A percentile compares a stretch with the other conserved stretches of the same genome.
Evolutionary conservation across 176 grass and related monocot genomes (phyloP).

Genomic region (Carex myosuroides): DNA sequence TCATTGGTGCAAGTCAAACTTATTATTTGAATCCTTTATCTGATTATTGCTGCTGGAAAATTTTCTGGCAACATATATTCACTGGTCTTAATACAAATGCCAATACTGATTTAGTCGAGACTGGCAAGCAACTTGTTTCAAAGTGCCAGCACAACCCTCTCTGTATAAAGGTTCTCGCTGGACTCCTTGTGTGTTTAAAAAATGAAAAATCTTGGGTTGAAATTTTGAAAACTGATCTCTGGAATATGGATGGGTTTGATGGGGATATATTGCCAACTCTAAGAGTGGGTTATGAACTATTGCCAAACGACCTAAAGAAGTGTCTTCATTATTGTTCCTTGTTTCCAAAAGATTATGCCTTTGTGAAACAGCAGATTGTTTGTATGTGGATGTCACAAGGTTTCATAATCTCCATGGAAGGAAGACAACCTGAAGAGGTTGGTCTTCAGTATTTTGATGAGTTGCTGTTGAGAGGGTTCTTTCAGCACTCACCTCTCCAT

Average conservation of each 20-base stretch:
- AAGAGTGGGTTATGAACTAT: neutral
- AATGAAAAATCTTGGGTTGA: neutral
- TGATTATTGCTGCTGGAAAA: neutral
- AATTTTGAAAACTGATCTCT: neutral
- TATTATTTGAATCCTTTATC: neutral
- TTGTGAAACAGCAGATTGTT: slow-evolving; percentile 3
- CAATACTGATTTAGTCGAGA: neutral
- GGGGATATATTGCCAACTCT: neutral
- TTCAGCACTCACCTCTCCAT: slow-evolving; percentile 14
- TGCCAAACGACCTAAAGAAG: slow-evolving; percentile 27
- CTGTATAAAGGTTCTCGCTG: neutral
- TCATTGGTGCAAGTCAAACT: neutral
- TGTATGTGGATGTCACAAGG: slow-evolving; percentile 33
- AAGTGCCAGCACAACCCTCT: neutral
- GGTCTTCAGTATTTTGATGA: slow-evolving; percentile 24
- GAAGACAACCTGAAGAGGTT: slow-evolving; percentile 12
- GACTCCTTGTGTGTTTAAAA: neutral
- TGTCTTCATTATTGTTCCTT: slow-evolving; percentile 23
- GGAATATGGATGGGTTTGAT: neutral
- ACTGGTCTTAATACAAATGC: neutral
- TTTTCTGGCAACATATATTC: neutral
- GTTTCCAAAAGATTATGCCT: slow-evolving; percentile 31
- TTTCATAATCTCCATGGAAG: neutral
- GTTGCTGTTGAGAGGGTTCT: slow-evolving; percentile 30
- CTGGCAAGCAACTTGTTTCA: neutral